phyloP scores from a whole-genome alignment of 2,329 filamentous ascomycete genomes.

The Trichoderma koningii region DNA sequence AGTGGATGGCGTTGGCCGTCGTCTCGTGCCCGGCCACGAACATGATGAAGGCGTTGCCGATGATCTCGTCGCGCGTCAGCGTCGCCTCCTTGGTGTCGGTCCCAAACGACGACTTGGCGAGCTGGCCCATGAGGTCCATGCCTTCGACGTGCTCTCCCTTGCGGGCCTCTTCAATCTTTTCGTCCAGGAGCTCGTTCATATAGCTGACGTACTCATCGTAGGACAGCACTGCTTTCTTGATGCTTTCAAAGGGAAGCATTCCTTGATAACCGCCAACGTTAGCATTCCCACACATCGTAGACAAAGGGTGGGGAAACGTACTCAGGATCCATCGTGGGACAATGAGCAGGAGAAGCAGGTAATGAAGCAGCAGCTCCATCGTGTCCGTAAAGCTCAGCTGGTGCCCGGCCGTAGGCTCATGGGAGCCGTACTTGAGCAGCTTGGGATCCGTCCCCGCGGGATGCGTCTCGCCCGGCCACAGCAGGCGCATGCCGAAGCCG shows the following conservation, averaged over 20 bases:
- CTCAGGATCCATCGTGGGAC: constrained; percentile 59
- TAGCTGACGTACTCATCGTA: constrained; percentile 67
- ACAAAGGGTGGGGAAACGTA: constrained; percentile 36
- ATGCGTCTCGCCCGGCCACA: constrained; percentile 64
- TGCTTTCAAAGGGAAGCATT: constrained; percentile 52
- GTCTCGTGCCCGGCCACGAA: constrained; percentile 79
- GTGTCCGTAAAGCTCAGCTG: constrained; percentile 67
- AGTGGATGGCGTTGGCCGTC: constrained; percentile 74
- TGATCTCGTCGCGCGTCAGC: constrained; percentile 65
- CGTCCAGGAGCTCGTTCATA: constrained; percentile 67
- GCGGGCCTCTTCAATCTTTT: constrained; percentile 54
- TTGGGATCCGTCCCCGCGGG: constrained; percentile 47
- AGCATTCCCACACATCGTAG: not conserved
- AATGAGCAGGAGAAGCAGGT: constrained; percentile 63
- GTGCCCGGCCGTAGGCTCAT: constrained; percentile 53
- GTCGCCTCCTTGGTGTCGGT: constrained; percentile 37
- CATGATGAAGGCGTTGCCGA: constrained; percentile 71
- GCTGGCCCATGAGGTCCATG: constrained; percentile 56
- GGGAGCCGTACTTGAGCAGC: constrained; percentile 52
- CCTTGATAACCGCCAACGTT: constrained; percentile 34
- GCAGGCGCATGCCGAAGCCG: constrained; percentile 66
- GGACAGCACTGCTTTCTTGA: constrained; percentile 56
- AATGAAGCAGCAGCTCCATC: constrained; percentile 61
- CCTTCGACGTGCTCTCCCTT: constrained; percentile 46
- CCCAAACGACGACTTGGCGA: constrained; percentile 48